Conservation (phyloP, 768 basidiomycete genomes). For the Suillus decipiens region DNA sequence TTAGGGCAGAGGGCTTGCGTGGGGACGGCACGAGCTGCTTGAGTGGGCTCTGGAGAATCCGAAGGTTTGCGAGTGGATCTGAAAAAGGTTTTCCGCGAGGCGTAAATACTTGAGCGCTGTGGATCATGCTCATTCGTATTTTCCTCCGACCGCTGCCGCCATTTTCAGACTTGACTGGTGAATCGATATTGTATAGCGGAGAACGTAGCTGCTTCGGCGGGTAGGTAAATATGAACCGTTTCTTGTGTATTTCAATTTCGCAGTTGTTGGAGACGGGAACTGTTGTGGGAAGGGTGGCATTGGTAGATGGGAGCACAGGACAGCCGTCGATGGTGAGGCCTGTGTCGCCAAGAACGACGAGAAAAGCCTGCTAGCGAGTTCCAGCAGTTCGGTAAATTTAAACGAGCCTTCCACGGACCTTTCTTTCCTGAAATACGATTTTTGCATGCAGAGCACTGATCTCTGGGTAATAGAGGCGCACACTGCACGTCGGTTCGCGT, state of each 20-base stretch:
- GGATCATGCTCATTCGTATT: slow-evolving; percentile 74
- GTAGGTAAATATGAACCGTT: slow-evolving; percentile 72
- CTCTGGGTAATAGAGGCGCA: slow-evolving; percentile 68
- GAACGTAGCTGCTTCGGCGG: slow-evolving; percentile 72
- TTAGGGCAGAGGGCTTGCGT: slow-evolving; percentile 10
- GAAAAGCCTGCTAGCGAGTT: slow-evolving; percentile 54
- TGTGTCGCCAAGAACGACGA: slow-evolving; percentile 58
- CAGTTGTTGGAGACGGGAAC: slow-evolving; percentile 69
- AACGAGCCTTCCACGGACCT: slow-evolving; percentile 40
- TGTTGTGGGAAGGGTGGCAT: slow-evolving; percentile 42
- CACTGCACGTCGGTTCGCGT: slow-evolving; percentile 60
- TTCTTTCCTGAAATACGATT: slow-evolving; percentile 61
- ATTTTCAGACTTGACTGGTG: slow-evolving; percentile 34
- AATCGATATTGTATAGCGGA: slow-evolving; percentile 50
- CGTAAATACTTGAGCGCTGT: slow-evolving; percentile 71
- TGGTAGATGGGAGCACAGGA: slow-evolving; percentile 51
- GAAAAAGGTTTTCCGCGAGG: slow-evolving; percentile 52
- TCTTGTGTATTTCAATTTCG: slow-evolving; percentile 66
- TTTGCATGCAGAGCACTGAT: slow-evolving; percentile 67
- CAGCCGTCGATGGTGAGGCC: slow-evolving; percentile 67
- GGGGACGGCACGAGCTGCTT: slow-evolving; percentile 18
- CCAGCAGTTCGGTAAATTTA: not conserved
- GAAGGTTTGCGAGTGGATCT: slow-evolving; percentile 63
- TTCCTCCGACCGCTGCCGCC: slow-evolving; percentile 32
- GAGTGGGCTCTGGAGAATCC: slow-evolving; percentile 54